Percentiles rank a stretch among this genome's conserved stretches.
These are phyloP conservation scores for Chrysoporthe austroafricana DNA, from an alignment of 2,329 filamentous ascomycete genomes.

Conservation along the genomic window DNA sequence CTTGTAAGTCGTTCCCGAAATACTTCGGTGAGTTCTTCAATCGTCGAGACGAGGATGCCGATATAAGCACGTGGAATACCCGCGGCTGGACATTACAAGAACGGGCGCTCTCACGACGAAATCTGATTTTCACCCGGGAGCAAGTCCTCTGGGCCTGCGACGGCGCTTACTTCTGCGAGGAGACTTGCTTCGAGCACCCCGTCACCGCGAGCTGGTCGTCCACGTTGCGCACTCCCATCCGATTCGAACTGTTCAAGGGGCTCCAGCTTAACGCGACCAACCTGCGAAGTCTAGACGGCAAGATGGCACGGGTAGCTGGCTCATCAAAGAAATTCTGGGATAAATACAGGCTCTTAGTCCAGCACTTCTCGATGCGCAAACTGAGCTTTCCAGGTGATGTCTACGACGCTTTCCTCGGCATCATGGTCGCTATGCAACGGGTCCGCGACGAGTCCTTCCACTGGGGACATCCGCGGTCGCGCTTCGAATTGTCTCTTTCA, in stretches of 20 bases:
- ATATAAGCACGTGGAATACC: conserved; percentile 11
- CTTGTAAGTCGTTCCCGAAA: background rate
- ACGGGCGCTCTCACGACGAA: conserved; percentile 9
- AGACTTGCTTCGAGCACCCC: background rate
- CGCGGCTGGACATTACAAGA: conserved; percentile 22
- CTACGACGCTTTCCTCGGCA: conserved; percentile 8
- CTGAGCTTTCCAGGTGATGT: conserved; percentile 9
- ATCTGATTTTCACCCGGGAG: conserved; percentile 8
- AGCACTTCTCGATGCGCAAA: conserved; percentile 4
- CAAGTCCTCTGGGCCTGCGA: conserved; percentile 19
- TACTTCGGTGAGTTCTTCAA: conserved; percentile 3
- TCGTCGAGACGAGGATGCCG: background rate
- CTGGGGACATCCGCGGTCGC: conserved; percentile 12
- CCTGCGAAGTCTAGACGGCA: conserved; percentile 8
- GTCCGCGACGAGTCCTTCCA: conserved; percentile 9
- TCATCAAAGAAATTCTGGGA: background rate
- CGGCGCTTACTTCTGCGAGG: conserved; percentile 11
- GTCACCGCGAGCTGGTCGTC: background rate
- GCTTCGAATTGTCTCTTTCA: conserved; percentile 6
- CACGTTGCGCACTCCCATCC: background rate
- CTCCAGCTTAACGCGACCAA: background rate
- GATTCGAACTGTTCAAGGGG: conserved; percentile 5
- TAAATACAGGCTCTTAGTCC: background rate
- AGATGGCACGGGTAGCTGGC: background rate
- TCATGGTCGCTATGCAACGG: background rate